Evolutionary conservation across 352 stramenopile genomes (phyloP).

Genomic region (Peronospora tabacina): DNA sequence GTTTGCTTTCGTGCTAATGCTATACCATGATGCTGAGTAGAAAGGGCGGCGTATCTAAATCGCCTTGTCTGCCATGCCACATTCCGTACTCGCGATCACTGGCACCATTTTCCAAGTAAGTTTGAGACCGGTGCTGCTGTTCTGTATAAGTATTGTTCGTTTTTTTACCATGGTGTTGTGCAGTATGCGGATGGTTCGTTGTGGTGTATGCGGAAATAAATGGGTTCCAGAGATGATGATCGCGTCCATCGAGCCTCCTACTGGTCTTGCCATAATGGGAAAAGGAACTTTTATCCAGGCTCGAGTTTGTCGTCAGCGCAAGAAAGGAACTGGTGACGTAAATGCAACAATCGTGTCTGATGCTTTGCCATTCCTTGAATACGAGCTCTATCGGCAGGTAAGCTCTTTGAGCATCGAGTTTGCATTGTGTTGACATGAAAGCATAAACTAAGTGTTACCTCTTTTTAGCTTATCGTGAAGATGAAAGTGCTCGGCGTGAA

Average conservation of each 20-base stretch:
- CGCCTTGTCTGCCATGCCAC: constrained; percentile 92
- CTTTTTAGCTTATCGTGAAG: constrained; percentile 67
- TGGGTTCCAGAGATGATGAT: constrained; percentile 96
- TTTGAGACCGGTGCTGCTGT: not conserved
- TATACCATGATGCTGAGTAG: constrained; percentile 13
- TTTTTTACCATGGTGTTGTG: not conserved
- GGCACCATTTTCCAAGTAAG: constrained; percentile 91
- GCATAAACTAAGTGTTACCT: not conserved
- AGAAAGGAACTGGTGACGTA: constrained; percentile 86
- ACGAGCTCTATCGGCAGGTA: constrained; percentile 96
- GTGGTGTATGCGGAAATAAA: constrained; percentile 93
- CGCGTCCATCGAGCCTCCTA: constrained; percentile 81
- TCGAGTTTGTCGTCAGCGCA: constrained; percentile 89
- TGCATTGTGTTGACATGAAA: not conserved
- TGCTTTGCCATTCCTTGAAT: constrained; percentile 96
- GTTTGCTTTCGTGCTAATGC: constrained; percentile 1
- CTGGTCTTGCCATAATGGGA: constrained; percentile 80
- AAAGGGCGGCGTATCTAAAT: constrained; percentile 41
- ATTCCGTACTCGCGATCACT: constrained; percentile 94
- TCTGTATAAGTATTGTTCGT: not conserved
- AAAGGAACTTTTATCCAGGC: constrained; percentile 94
- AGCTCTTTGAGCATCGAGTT: not conserved
- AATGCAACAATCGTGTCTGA: constrained; percentile 95
- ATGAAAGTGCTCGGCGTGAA: constrained; percentile 94
- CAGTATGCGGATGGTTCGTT: constrained; percentile 95